These are phyloP conservation scores for Penicillium sp. DNA, from an alignment of 2,329 filamentous ascomycete species.

Conservation along the genomic window DNA sequence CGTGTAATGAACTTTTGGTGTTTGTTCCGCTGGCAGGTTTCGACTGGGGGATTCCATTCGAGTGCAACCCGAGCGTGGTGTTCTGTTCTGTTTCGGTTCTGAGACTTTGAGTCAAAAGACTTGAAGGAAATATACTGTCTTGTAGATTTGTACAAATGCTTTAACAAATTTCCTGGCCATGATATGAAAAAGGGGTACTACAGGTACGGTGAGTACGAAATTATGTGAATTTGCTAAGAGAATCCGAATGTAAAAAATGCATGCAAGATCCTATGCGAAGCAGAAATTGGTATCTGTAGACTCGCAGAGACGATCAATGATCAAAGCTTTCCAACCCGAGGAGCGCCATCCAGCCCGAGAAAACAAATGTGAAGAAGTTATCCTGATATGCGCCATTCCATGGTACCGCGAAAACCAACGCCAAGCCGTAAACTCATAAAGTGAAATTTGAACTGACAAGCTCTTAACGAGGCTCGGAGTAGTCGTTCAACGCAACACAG, in stretches of 20 bases:
- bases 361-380: neutral
- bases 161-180: neutral
- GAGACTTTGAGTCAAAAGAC: neutral
- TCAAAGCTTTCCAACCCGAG: neutral
- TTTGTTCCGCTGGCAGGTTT: neutral
- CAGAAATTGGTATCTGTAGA: neutral
- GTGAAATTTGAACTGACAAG: neutral
- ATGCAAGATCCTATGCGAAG: constrained; percentile 2
- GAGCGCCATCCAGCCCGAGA: neutral
- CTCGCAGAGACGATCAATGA: neutral
- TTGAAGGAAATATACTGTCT: neutral
- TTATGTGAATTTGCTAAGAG: neutral
- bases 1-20: constrained; percentile 3
- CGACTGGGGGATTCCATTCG: constrained; percentile 4
- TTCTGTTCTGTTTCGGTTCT: constrained; percentile 3
- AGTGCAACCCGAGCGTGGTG: constrained; percentile 2
- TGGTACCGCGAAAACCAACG: constrained; percentile 8
- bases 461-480: constrained; percentile 51
- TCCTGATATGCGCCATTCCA: constrained; percentile 7
- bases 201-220: neutral
- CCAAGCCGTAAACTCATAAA: constrained; percentile 3
- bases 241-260: no score
- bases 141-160: neutral
- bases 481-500: constrained; percentile 90
- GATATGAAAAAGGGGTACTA: neutral